Conservation (phyloP, 2,329 filamentous ascomycete genomes). For the Bipolaris gigantea region DNA sequence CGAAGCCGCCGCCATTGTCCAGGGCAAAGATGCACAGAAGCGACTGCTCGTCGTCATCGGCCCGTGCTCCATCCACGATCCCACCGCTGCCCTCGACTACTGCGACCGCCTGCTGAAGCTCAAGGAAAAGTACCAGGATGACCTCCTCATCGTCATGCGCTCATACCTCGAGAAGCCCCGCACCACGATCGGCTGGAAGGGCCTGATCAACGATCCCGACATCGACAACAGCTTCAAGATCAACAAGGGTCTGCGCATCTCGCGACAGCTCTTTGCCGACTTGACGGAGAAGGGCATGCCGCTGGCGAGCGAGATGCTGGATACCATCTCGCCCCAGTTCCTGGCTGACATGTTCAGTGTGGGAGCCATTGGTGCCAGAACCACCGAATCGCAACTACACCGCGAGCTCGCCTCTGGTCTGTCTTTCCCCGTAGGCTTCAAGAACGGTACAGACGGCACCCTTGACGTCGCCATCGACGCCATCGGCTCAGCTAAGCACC, state of each 20-base stretch:
- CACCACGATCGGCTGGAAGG: conserved; percentile 98
- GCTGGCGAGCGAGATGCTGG: conserved; percentile 94
- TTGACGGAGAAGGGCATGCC: conserved; percentile 92
- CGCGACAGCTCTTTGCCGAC: conserved; percentile 89
- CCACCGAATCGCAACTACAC: conserved; percentile 94
- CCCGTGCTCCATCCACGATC: conserved; percentile 97
- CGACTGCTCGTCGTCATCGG: conserved; percentile 80
- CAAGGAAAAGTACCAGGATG: conserved; percentile 84
- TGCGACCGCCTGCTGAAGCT: conserved; percentile 78
- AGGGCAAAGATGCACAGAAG: conserved; percentile 59
- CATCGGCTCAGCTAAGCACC: conserved; percentile 87
- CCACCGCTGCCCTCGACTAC: conserved; percentile 86
- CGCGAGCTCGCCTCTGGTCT: conserved; percentile 91
- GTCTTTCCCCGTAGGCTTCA: conserved; percentile 98
- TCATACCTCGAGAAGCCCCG: conserved; percentile 98
- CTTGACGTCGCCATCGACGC: conserved; percentile 91
- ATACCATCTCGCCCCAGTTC: conserved; percentile 98
- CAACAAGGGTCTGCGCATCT: conserved; percentile 90
- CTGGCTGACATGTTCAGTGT: conserved; percentile 88
- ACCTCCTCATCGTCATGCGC: conserved; percentile 95
- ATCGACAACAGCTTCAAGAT: conserved; percentile 99
- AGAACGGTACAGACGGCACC: conserved; percentile 95
- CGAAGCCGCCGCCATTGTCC: conserved; percentile 63
- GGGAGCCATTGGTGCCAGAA: conserved; percentile 92
- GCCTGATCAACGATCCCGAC: conserved; percentile 96